Percentiles rank a stretch among this genome's conserved stretches.
Conservation (phyloP, 805 yeast species). For the Wickerhamiella lipophila region DNA sequence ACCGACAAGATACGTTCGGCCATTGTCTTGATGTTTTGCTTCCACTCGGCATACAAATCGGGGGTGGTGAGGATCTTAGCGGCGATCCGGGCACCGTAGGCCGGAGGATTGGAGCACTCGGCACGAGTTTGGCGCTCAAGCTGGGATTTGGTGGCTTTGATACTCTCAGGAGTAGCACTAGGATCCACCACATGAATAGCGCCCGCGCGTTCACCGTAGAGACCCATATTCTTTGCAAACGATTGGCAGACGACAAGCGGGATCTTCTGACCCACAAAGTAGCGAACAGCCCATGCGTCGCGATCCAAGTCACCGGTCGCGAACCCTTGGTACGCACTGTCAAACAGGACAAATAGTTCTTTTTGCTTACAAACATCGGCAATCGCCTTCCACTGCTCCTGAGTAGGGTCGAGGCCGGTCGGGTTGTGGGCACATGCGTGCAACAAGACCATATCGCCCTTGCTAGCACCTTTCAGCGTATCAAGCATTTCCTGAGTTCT, state of each 20-base stretch:
- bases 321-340: constrained; percentile 93
- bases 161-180: constrained; percentile 31
- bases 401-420: constrained; percentile 83
- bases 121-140: constrained; percentile 75
- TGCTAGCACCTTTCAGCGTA: constrained; percentile 43
- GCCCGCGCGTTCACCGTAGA: constrained; percentile 91
- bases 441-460: constrained; percentile 55
- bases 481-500: constrained; percentile 51
- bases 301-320: constrained; percentile 70
- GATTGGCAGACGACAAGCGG: constrained; percentile 62
- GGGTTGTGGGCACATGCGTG: constrained; percentile 98
- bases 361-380: constrained; percentile 47
- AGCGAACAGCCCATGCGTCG: constrained; percentile 49
- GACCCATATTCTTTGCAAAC: constrained; percentile 89
- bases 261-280: constrained; percentile 33
- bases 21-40: constrained; percentile 63
- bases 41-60: constrained; percentile 60
- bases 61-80: constrained; percentile 56
- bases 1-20: constrained; percentile 64
- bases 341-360: constrained; percentile 67
- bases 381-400: constrained; percentile 68
- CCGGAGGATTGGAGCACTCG: constrained; percentile 85
- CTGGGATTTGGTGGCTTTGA: constrained; percentile 54
- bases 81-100: constrained; percentile 85
- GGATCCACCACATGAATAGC: constrained; percentile 51